These are phyloP conservation scores for Thelonectria blattea DNA, from an alignment of 2,329 filamentous ascomycete genomes.

Conservation along the genomic window DNA sequence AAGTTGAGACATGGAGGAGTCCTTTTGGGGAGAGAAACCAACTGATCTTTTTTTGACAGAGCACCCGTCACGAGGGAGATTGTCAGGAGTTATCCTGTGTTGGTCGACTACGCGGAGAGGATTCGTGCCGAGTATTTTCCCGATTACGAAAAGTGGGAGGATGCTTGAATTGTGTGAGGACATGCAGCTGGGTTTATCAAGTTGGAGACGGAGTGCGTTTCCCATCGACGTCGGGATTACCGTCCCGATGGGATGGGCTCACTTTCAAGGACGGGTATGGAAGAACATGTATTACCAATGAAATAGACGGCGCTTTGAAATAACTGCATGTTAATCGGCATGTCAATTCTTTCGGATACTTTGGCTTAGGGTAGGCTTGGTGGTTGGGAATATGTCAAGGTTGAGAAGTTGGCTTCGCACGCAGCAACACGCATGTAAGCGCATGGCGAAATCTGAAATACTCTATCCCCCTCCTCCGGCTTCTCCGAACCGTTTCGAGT, in stretches of 20 bases:
- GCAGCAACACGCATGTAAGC: too few species aligned
- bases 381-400: too few species aligned
- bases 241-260: neutral
- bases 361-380: too few species aligned
- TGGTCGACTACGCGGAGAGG: constrained; percentile 61
- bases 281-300: too few species aligned
- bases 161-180: neutral
- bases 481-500: too few species aligned
- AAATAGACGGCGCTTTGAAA: too few species aligned
- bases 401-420: too few species aligned
- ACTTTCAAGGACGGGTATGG: too few species aligned
- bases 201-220: neutral
- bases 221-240: neutral
- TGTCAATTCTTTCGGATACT: too few species aligned
- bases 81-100: constrained; percentile 52
- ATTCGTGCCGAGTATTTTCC: constrained; percentile 64
- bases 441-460: too few species aligned
- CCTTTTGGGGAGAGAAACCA: neutral
- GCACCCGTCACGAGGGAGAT: constrained; percentile 53
- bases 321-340: too few species aligned
- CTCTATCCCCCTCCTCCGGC: too few species aligned
- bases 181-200: neutral
- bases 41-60: constrained; percentile 38
- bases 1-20: constrained; percentile 39
- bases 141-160: constrained; percentile 56